These are phyloP conservation scores for Anaeramoeba ignava DNA, from an alignment of 78 protist genomes.

Conservation along the genomic window DNA sequence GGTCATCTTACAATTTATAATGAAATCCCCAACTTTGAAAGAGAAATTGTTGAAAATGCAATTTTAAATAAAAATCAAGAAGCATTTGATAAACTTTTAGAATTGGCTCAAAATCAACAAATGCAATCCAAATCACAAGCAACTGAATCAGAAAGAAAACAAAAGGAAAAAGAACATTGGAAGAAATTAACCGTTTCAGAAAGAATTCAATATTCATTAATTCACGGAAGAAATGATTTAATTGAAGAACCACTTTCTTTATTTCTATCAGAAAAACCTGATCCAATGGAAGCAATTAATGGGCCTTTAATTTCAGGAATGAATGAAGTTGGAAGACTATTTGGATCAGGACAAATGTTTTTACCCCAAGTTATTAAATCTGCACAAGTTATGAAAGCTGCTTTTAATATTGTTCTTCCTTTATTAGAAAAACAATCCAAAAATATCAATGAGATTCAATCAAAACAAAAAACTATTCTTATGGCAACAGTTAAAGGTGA, in stretches of 20 bases:
- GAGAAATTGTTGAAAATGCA: neutral
- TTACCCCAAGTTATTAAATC: conserved; percentile 89
- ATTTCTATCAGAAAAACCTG: neutral
- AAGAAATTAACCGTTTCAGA: neutral
- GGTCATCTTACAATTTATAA: conserved; percentile 78
- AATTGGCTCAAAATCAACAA: neutral
- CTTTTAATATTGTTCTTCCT: conserved; percentile 86
- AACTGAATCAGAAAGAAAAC: neutral
- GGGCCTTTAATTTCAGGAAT: conserved; percentile 96
- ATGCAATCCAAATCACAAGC: neutral
- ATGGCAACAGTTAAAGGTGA: conserved; percentile 98
- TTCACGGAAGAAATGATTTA: neutral
- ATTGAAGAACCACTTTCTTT: neutral
- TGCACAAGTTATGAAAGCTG: conserved; percentile 96
- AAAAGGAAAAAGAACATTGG: neutral
- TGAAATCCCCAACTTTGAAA: conserved; percentile 43
- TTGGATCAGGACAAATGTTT: conserved; percentile 98
- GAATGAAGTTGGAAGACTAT: conserved; percentile 88
- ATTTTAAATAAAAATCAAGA: neutral
- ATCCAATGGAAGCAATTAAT: conserved; percentile 48
- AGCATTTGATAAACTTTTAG: neutral
- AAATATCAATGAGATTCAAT: neutral
- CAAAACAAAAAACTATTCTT: conserved; percentile 40
- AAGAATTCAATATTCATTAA: neutral
- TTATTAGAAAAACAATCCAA: conserved; percentile 85